These are phyloP conservation scores for Geotrichum klebahnii DNA, from an alignment of 1,139 yeast species.

Conservation along the genomic window DNA sequence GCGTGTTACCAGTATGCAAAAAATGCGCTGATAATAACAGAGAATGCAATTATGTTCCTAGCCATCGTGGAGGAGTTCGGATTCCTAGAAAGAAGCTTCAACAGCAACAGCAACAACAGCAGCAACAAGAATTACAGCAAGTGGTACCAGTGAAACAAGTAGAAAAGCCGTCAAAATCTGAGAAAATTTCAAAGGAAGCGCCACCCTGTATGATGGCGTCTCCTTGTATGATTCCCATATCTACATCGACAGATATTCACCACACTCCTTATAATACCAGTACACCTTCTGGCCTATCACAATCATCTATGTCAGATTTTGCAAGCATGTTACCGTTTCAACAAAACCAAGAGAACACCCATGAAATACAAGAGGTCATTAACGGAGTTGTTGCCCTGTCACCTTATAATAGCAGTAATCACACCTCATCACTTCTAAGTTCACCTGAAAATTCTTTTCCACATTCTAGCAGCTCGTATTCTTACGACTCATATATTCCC, in stretches of 20 bases:
- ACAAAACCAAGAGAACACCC: not conserved
- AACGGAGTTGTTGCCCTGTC: slow-evolving; percentile 21
- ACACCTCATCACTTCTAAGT: not conserved
- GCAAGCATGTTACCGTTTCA: not conserved
- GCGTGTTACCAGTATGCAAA: slow-evolving; percentile 21
- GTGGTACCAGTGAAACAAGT: not conserved
- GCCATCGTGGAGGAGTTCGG: slow-evolving; percentile 23
- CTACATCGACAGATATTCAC: not conserved
- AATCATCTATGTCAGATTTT: not conserved
- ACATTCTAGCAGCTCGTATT: slow-evolving; percentile 11
- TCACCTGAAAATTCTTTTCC: slow-evolving; percentile 8
- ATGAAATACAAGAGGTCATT: slow-evolving; percentile 20
- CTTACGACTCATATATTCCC: slow-evolving; percentile 16
- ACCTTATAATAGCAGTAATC: slow-evolving; percentile 13
- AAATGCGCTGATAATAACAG: slow-evolving; percentile 20
- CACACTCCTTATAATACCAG: not conserved
- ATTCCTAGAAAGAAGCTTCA: slow-evolving; percentile 20
- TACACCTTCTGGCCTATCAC: not conserved
- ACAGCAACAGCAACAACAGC: not conserved
- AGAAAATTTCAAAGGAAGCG: too few relatives aligned
- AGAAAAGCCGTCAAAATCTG: not conserved
- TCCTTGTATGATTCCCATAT: slow-evolving; percentile 7
- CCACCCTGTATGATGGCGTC: slow-evolving; percentile 9
- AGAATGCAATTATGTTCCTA: slow-evolving; percentile 21
- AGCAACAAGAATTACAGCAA: not conserved